Conservation (phyloP, 805 yeast species). For the Yamadazyma insecticola region DNA sequence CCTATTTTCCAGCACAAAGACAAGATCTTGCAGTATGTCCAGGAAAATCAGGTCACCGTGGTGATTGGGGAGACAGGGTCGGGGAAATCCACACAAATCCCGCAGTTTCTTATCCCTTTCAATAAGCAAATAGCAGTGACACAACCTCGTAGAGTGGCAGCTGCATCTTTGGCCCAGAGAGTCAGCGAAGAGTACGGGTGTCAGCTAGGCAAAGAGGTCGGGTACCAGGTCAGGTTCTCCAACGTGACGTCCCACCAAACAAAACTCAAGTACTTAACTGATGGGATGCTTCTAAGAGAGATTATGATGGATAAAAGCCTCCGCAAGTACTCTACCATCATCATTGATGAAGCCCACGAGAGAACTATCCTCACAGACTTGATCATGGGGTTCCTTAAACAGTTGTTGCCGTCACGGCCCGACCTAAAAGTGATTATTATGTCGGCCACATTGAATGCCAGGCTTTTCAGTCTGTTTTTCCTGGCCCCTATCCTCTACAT, state of each 20-base stretch:
- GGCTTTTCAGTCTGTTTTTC: conserved; percentile 77
- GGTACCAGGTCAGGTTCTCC: conserved; percentile 90
- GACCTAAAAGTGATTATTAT: conserved; percentile 73
- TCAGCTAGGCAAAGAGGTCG: conserved; percentile 73
- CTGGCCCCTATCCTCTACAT: conserved; percentile 80
- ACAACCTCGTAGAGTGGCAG: conserved; percentile 97
- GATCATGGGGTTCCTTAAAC: conserved; percentile 81
- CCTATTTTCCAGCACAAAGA: conserved; percentile 76
- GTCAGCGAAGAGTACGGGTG: conserved; percentile 88
- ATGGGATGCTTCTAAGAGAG: conserved; percentile 95
- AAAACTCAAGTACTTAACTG: conserved; percentile 80
- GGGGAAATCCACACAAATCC: conserved; percentile 96
- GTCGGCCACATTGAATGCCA: conserved; percentile 93
- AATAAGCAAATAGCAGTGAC: conserved; percentile 74
- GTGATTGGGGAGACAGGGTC: conserved; percentile 97
- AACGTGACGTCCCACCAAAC: conserved; percentile 59
- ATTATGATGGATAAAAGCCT: conserved; percentile 69
- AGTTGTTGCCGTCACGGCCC: conserved; percentile 45
- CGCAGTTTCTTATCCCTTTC: conserved; percentile 73
- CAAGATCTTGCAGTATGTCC: conserved; percentile 52
- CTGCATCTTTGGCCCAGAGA: conserved; percentile 87
- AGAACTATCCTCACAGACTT: conserved; percentile 89
- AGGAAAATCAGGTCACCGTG: conserved; percentile 61
- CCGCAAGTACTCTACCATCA: conserved; percentile 63
- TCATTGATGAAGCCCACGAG: conserved; percentile 97